Evolutionary conservation across 257 asterid genomes (phyloP).

Genomic region (Solanum neorickii): DNA sequence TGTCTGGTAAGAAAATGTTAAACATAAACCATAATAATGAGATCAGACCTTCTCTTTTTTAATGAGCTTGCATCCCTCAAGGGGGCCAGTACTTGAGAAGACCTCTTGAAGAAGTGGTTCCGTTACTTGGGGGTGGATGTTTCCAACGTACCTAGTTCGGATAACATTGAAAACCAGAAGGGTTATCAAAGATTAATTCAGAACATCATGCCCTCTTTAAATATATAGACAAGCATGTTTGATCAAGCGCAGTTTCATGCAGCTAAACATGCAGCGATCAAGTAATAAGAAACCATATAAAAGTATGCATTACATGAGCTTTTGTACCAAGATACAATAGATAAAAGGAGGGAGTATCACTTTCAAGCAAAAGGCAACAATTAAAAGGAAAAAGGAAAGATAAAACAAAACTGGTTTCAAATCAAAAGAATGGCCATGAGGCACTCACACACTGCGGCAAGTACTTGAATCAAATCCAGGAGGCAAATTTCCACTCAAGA

Average conservation of each 20-base stretch:
- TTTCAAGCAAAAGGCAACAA: background rate
- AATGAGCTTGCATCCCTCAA: conserved; percentile 90
- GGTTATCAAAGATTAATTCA: background rate
- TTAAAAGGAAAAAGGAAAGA: background rate
- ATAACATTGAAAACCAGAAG: background rate
- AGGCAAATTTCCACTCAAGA: conserved; percentile 81
- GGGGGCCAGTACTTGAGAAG: conserved; percentile 59
- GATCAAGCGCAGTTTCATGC: background rate
- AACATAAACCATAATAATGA: background rate
- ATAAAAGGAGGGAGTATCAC: background rate
- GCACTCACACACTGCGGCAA: conserved; percentile 89
- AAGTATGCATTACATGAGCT: background rate
- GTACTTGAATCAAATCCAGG: conserved; percentile 78
- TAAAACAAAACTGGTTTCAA: background rate
- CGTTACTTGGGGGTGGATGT: conserved; percentile 75
- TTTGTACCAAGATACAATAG: background rate
- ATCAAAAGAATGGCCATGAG: background rate
- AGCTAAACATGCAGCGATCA: background rate
- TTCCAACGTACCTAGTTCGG: conserved; percentile 62
- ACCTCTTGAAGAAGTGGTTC: conserved; percentile 89
- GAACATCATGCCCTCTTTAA: background rate
- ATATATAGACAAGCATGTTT: background rate
- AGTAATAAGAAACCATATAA: background rate
- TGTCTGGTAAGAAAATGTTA: background rate
- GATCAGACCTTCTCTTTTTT: conserved; percentile 64